A percentile compares a stretch with the other conserved stretches of the same genome.
phyloP scores from a whole-genome alignment of 176 grass and related monocot genomes.

The Thalia dealbata region DNA sequence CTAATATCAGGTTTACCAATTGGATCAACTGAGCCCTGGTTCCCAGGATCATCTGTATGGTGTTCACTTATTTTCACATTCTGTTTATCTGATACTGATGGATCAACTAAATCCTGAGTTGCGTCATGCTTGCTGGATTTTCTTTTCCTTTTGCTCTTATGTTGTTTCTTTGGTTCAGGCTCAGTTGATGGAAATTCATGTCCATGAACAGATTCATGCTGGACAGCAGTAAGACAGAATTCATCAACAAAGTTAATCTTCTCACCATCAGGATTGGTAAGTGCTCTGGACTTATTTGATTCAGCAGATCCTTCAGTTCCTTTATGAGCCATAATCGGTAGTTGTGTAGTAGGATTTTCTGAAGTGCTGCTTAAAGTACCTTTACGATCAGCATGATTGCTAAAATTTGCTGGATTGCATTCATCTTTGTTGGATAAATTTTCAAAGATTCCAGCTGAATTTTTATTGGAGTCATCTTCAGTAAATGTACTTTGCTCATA shows the following conservation, averaged over 20 bases:
- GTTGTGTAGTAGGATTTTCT: background rate
- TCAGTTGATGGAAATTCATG: slow-evolving; percentile 18
- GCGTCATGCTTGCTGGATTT: slow-evolving; percentile 13
- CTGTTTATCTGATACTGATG: slow-evolving; percentile 9
- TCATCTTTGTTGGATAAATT: background rate
- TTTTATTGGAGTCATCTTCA: background rate
- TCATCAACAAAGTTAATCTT: slow-evolving; percentile 33
- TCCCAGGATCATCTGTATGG: slow-evolving; percentile 14
- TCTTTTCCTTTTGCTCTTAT: slow-evolving; percentile 39
- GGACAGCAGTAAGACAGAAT: slow-evolving; percentile 21
- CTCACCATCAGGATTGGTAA: slow-evolving; percentile 13
- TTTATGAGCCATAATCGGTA: slow-evolving; percentile 13
- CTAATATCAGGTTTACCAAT: slow-evolving; percentile 16
- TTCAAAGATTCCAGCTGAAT: background rate
- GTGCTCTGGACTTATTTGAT: background rate
- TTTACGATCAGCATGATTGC: background rate
- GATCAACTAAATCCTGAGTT: slow-evolving; percentile 7
- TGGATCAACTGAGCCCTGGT: slow-evolving; percentile 21
- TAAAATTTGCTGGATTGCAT: background rate
- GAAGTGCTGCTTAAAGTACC: background rate
- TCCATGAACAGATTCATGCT: slow-evolving; percentile 23
- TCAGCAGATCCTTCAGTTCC: slow-evolving; percentile 22
- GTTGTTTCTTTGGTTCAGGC: slow-evolving; percentile 26
- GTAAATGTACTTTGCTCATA: background rate
- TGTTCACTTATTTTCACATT: slow-evolving; percentile 14